Evolutionary conservation across 306 rosid genomes (phyloP), one percentile per base, ranked within the genome.

Genomic region (Malus sieversii): DNA sequence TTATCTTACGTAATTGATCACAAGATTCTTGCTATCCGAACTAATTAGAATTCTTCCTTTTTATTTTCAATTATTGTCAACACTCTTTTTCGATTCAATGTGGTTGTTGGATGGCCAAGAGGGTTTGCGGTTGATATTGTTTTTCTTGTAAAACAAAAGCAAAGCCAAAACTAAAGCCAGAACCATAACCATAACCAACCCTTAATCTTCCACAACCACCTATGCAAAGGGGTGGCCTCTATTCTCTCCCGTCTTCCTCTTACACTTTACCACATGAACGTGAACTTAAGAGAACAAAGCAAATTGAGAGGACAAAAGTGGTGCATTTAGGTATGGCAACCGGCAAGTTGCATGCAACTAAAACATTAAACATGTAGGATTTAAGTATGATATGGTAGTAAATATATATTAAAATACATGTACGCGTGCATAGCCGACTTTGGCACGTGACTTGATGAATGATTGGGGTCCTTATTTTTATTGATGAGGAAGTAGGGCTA

Each of bases 351-450:
- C 66, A 53, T 33, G 35, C 75, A 55, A 8, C 68, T 46, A 40
- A 10, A 62, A 29, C 77, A 61, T 73, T 44, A 61, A 61, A 27
- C 70, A 40, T 38, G 42, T 64, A 42, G 14, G 42, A 27, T 58
- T 72, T 44, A 29, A 15, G 40, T 12, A 32, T 8, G 40, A 22
- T 65, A 52, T 19, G 25, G 44, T 57, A 27, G 30, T 61, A 70
- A 63, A 44, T 76, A 48, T 27, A 55, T 76, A 59, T n/a, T 16
- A 29, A 38, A n/a, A 73, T 70, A 75, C 82, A 83, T 87, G 90
- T 80, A 75, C 82, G 80, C 87, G 88, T 82, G 86, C 90, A 82
- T 58, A 75, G 82, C 91, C 87, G 81, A 83, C 89, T 88, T 83
- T 83, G 73, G 78, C 83, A 90, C 89, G 86, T 83, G 92, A 84